Base-by-base conservation (phyloP, 371 early-diverging fungal genomes). In the Ordospora pajunii region DNA sequence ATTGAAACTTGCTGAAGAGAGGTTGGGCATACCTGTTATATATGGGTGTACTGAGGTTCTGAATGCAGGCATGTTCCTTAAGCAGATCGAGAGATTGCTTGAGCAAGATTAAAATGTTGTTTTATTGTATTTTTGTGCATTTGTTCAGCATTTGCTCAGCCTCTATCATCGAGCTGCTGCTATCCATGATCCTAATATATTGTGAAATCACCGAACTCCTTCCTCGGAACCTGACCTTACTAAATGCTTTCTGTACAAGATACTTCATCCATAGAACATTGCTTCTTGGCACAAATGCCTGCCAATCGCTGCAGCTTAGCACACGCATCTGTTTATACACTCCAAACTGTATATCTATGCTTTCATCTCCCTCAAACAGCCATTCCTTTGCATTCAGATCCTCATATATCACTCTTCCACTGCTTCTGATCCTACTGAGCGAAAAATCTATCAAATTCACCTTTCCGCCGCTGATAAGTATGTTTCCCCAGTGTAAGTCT, bases 31-130 rank as follows among this genome's bases (percentile, higher is more conserved):
- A 37, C 73, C 70, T 9, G 90, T 97, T 67, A 89, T 90, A 14
- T 94, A 96, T 85, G 98, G 96, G 1, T 89, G 93, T 8, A 97
- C 95, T 0, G 94, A 94, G 74, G 87, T 97, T 67, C 71, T 94
- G 67, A 91, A 89, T 49, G 90, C 96, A 8, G 86, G 88, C 7
- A 85, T 86, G 70, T 94, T 96, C 82, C 80, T 97, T 71, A 80
- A 87, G 51, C 94, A 94, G 84, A 85, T 95, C 19, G 54, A 78
- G 48, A 19, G 37, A 10, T 46, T 52, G 19, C 43, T 63, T 23
- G 43, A 67, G 46, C 37, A 62, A 58, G 42, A 66, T 40, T 23
- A 65, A 48, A 42, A 17, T 11, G 12, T 68, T 43, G 17, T 53
- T 51, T 53, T 43, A 70, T 19, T 70, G 40, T 37, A 51, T 22